Percentiles rank a stretch among this genome's conserved stretches.
Evolutionary conservation across 352 stramenopile species (phyloP).

Genomic region (Phytophthora cajani): DNA sequence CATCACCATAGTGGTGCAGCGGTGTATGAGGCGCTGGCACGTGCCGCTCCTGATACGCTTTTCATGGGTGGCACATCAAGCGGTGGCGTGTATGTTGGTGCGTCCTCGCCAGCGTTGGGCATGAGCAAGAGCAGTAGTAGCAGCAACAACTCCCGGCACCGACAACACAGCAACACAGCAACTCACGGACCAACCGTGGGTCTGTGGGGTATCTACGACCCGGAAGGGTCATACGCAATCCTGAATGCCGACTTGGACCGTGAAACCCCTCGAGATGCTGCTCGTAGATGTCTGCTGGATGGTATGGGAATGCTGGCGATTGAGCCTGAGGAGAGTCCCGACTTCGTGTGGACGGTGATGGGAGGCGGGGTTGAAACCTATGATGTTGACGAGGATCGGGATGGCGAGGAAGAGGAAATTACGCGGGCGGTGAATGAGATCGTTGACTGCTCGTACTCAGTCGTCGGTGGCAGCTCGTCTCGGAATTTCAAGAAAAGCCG

Average conservation of each 20-base stretch:
- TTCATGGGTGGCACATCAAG: slow-evolving; percentile 86
- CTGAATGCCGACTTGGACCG: slow-evolving; percentile 69
- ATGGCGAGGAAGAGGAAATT: slow-evolving; percentile 73
- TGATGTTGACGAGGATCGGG: slow-evolving; percentile 51
- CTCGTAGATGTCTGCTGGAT: slow-evolving; percentile 63
- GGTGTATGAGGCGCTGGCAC: slow-evolving; percentile 68
- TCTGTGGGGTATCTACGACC: slow-evolving; percentile 85
- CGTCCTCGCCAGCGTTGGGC: slow-evolving; percentile 22
- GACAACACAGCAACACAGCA: slow-evolving; percentile 32
- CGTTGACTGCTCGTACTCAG: slow-evolving; percentile 73
- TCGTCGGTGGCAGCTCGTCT: slow-evolving; percentile 66
- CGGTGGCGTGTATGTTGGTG: slow-evolving; percentile 59
- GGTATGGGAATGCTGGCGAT: slow-evolving; percentile 79
- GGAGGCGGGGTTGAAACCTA: slow-evolving; percentile 45
- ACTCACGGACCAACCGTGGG: slow-evolving; percentile 52
- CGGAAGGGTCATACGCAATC: slow-evolving; percentile 82
- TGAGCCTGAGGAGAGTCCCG: slow-evolving; percentile 74
- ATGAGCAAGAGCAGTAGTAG: slow-evolving; percentile 26
- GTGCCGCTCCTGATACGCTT: slow-evolving; percentile 72
- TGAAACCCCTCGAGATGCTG: slow-evolving; percentile 70
- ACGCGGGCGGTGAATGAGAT: slow-evolving; percentile 74
- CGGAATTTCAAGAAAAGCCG: slow-evolving; percentile 31
- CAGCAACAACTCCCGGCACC: slow-evolving; percentile 47
- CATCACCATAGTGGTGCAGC: slow-evolving; percentile 57
- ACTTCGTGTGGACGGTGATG: slow-evolving; percentile 81